Conservation (phyloP, 2,329 filamentous ascomycete genomes). For the Pyrenophora seminiperda region DNA sequence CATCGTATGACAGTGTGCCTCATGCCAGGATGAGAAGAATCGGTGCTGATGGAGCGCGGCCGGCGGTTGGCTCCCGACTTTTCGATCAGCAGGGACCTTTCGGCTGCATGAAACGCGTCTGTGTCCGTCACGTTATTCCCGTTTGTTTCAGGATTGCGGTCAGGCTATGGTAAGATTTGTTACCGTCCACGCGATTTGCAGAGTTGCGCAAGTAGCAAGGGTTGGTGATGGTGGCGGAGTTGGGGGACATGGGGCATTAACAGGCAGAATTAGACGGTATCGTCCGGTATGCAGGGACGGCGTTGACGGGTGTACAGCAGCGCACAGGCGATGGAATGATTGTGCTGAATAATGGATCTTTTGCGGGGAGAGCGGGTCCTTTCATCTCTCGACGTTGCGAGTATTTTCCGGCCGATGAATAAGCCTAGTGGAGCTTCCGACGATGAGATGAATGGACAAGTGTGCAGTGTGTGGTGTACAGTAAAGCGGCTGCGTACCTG, state of each 20-base stretch:
- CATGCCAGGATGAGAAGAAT: not conserved
- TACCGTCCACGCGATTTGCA: conserved; percentile 4
- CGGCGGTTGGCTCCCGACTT: conserved; percentile 11
- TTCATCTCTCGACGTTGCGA: conserved; percentile 15
- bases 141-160: conserved; percentile 28
- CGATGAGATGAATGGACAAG: conserved; percentile 4
- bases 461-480: conserved; percentile 2
- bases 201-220: not conserved
- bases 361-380: conserved; percentile 15
- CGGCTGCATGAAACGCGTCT: conserved; percentile 31
- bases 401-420: conserved; percentile 6
- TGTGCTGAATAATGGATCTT: conserved; percentile 1
- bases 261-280: not conserved
- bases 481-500: conserved; percentile 27
- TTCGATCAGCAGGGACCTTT: conserved; percentile 24
- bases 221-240: not conserved
- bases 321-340: too few species aligned
- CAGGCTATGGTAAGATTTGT: conserved; percentile 1
- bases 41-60: conserved; percentile 12
- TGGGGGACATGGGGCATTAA: not conserved
- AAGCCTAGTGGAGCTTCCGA: not conserved
- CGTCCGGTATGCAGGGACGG: not conserved
- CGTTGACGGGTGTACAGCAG: not conserved
- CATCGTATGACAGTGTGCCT: conserved; percentile 11
- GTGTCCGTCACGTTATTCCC: conserved; percentile 24